Percentiles rank a stretch among this genome's conserved stretches.
Conservation (phyloP, 169 alveolate species). For the Plasmodium falciparum region DNA sequence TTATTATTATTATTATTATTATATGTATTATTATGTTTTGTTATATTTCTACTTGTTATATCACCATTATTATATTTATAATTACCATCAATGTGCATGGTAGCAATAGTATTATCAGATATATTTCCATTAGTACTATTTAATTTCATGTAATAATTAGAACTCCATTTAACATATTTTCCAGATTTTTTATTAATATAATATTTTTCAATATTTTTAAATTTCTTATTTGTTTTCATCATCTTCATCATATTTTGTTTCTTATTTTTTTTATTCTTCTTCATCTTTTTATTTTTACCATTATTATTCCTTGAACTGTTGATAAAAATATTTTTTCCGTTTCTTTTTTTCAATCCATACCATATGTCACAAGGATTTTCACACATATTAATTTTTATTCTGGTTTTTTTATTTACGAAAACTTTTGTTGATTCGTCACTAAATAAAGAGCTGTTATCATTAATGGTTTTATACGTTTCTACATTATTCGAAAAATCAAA, state of each 20-base stretch:
- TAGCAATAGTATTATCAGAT: conserved; percentile 69
- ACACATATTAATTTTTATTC: conserved; percentile 80
- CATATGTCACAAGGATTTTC: conserved; percentile 88
- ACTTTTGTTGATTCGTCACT: conserved; percentile 72
- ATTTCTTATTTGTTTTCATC: not conserved
- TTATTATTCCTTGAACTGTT: conserved; percentile 67
- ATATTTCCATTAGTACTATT: conserved; percentile 26
- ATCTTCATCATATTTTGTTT: not conserved
- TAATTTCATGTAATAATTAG: conserved; percentile 32
- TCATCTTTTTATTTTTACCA: conserved; percentile 17
- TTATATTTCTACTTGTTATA: not conserved
- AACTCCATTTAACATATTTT: conserved; percentile 18
- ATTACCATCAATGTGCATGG: conserved; percentile 74
- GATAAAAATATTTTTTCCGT: conserved; percentile 84
- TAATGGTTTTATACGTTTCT: conserved; percentile 47
- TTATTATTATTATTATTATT: conserved; percentile 1
- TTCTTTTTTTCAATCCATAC: conserved; percentile 85
- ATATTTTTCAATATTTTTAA: conserved; percentile 47
- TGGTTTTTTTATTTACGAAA: conserved; percentile 36
- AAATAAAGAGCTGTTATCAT: conserved; percentile 36
- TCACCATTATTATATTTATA: conserved; percentile 37
- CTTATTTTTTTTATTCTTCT: not conserved
- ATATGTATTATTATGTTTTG: conserved; percentile 10
- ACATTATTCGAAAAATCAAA: conserved; percentile 4
- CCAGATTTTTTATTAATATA: conserved; percentile 40